Conservation (phyloP, 2,329 filamentous ascomycete genomes). For the Colletotrichum sp. region DNA sequence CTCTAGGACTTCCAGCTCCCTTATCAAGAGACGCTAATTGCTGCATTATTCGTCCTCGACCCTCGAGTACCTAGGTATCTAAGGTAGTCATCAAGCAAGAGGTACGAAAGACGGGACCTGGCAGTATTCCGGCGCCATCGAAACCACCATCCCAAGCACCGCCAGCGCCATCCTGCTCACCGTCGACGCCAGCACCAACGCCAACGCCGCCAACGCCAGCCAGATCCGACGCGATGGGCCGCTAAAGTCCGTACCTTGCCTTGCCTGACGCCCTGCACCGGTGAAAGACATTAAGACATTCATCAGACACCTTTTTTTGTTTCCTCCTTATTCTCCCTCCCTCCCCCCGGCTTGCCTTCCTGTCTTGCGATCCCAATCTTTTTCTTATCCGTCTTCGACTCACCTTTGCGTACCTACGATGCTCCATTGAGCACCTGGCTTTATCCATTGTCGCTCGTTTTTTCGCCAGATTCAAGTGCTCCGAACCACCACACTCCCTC, state of each 20-base stretch:
- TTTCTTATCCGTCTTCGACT: not conserved
- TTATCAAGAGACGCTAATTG: not conserved
- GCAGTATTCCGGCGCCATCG: not conserved
- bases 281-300: not conserved
- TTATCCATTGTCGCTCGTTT: not conserved
- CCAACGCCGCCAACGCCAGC: not conserved
- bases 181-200: not conserved
- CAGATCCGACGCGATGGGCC: constrained; percentile 3
- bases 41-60: not conserved
- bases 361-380: not conserved
- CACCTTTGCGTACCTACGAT: not conserved
- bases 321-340: not conserved
- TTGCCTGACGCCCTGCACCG: not conserved
- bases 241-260: not conserved
- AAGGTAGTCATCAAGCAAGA: not conserved
- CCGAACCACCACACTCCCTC: not conserved
- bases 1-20: not conserved
- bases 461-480: not conserved
- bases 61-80: not conserved
- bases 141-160: not conserved
- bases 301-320: not conserved
- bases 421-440: not conserved
- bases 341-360: not conserved
- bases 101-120: not conserved
- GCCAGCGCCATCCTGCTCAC: not conserved